Conservation (phyloP, 352 stramenopile genomes). For the Phytopythium oedochilum region DNA sequence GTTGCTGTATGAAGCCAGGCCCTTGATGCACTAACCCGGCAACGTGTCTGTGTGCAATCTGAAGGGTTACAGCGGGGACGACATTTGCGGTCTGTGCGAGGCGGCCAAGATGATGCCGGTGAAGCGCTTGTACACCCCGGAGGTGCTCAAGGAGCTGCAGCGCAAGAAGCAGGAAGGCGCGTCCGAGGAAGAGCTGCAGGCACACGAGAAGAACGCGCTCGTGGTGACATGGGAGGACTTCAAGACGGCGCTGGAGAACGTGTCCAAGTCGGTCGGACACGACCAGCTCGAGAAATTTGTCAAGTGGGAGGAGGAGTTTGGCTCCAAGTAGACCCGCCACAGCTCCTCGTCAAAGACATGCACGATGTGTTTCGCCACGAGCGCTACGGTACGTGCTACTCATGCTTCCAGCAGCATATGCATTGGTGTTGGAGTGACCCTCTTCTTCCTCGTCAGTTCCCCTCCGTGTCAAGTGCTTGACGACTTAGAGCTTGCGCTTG, state of each 20-base stretch:
- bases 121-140: conserved; percentile 69
- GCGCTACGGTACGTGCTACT: not conserved
- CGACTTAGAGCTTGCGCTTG: conserved; percentile 73
- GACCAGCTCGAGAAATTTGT: conserved; percentile 73
- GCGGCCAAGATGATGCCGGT: conserved; percentile 80
- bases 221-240: conserved; percentile 59
- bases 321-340: conserved; percentile 54
- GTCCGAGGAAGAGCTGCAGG: conserved; percentile 22
- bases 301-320: conserved; percentile 79
- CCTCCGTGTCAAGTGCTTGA: not conserved
- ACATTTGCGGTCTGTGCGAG: conserved; percentile 58
- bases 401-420: not conserved
- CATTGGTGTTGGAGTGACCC: not conserved
- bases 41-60: not conserved
- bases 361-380: conserved; percentile 1
- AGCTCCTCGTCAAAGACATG: not conserved
- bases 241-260: conserved; percentile 64
- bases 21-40: not conserved
- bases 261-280: conserved; percentile 77
- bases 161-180: conserved; percentile 46
- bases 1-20: not conserved
- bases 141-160: conserved; percentile 42
- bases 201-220: conserved; percentile 52
- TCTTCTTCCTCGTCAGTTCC: not conserved
- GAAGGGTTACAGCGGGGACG: conserved; percentile 52